Evolutionary conservation across 352 stramenopile genomes (phyloP), one percentile per base, ranked within the genome.

Genomic region (Phytophthora melonis): DNA sequence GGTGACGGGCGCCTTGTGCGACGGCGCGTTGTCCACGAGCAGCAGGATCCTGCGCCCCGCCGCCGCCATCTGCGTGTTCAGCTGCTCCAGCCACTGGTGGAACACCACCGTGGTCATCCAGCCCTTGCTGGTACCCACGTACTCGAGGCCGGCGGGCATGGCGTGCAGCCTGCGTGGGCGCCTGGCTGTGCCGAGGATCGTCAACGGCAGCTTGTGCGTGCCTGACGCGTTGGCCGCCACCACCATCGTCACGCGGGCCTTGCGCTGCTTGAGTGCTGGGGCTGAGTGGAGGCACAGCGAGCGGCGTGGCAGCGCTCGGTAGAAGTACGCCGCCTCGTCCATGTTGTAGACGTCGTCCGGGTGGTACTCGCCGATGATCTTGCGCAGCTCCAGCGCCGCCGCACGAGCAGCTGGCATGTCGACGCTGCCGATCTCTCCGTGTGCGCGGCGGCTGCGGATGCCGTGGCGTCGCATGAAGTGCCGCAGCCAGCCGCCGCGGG

Each of bases 71-170:
- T 66, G 36, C 4, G 3, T 27, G 19, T 58, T 50, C 8, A 66
- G 45, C 3, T 25, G 27, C 45, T 25, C 25, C 59, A 49, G 18
- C 59, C 27, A 65, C 7, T 65, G 25, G 3, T 32, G 7, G 43
- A 65, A 65, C 10, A 66, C 45, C 2, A 32, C 1, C 4, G 47
- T 58, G 13, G 59, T 66, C 59, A 66, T 66, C 59, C 59, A 66
- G 30, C 47, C 18, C 27, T 66, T 66, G 27, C 10, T 41, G 13
- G 59, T 66, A 3, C 47, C 45, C 2, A 52, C 36, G 47, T 66
- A 66, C 11, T 58, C 30, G 3, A 66, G 19, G 23, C 18, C 23
- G 1, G 47, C 59, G 3, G 59, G 45, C 45, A 41, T 66, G 1
- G 32, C 1, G 9, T 32, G 59, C 45, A 66, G 30, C 59, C 59